Conservation (phyloP, 2,329 filamentous ascomycete species). For the Alternaria incomplexa region DNA sequence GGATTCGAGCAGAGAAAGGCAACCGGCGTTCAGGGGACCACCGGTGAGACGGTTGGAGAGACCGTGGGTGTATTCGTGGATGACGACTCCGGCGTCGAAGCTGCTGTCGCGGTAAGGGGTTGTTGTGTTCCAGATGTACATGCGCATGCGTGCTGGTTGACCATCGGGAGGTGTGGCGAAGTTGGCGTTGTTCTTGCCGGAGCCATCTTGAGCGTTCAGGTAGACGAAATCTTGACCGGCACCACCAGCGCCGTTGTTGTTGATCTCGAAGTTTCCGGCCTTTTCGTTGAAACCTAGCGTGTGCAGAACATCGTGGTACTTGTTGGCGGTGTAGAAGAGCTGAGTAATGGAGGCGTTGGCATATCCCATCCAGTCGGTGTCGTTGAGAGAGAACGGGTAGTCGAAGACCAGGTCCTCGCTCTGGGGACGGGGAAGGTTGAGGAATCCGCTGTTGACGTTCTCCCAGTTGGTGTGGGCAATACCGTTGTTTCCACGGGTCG, state of each 20-base stretch:
- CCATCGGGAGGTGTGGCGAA: slow-evolving; percentile 57
- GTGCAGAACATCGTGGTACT: slow-evolving; percentile 66
- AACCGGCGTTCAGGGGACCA: slow-evolving; percentile 61
- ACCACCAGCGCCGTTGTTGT: slow-evolving; percentile 63
- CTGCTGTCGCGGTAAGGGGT: slow-evolving; percentile 59
- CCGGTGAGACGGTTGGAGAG: slow-evolving; percentile 66
- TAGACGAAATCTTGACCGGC: slow-evolving; percentile 60
- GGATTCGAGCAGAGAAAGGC: slow-evolving; percentile 56
- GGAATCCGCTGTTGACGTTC: slow-evolving; percentile 47
- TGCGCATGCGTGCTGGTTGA: slow-evolving; percentile 60
- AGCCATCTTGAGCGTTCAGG: slow-evolving; percentile 63
- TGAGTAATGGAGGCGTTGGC: slow-evolving; percentile 63
- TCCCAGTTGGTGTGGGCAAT: slow-evolving; percentile 61
- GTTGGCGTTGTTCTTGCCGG: slow-evolving; percentile 63
- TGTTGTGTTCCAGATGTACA: slow-evolving; percentile 63
- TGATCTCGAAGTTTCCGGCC: slow-evolving; percentile 66
- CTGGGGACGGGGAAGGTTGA: slow-evolving; percentile 60
- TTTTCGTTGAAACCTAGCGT: slow-evolving; percentile 63
- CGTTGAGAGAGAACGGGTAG: slow-evolving; percentile 35
- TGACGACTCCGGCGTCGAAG: slow-evolving; percentile 66
- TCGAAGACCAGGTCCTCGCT: slow-evolving; percentile 53
- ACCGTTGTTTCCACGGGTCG: slow-evolving; percentile 65
- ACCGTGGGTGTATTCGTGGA: slow-evolving; percentile 57
- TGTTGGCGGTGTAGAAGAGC: slow-evolving; percentile 67
- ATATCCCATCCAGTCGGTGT: slow-evolving; percentile 48